These are phyloP conservation scores for Mortierella sp. DNA, from an alignment of 371 early-diverging fungal genomes.

Conservation along the genomic window DNA sequence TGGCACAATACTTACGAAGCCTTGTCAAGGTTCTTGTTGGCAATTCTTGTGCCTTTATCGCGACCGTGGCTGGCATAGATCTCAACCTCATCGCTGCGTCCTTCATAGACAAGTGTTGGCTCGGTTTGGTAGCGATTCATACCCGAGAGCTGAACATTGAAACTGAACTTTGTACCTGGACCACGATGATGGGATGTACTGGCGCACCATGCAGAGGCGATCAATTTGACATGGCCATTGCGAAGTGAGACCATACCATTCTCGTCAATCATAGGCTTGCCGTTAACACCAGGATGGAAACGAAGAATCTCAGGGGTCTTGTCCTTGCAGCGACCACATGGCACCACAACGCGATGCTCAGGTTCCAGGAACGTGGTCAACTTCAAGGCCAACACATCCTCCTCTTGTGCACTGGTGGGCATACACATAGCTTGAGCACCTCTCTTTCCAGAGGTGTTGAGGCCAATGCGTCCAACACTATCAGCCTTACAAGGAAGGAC, in stretches of 20 bases:
- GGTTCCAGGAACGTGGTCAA: slow-evolving; percentile 43
- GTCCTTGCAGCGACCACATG: slow-evolving; percentile 53
- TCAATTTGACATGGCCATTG: slow-evolving; percentile 48
- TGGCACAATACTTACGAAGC: slow-evolving; percentile 20
- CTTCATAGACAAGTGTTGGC: slow-evolving; percentile 32
- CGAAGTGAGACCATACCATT: slow-evolving; percentile 50
- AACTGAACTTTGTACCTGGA: slow-evolving; percentile 53
- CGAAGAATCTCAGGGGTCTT: slow-evolving; percentile 52
- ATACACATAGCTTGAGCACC: slow-evolving; percentile 35
- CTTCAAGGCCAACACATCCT: slow-evolving; percentile 46
- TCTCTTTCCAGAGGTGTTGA: slow-evolving; percentile 46
- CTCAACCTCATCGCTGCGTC: slow-evolving; percentile 51
- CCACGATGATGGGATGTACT: slow-evolving; percentile 52
- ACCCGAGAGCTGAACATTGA: slow-evolving; percentile 34
- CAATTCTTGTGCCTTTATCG: slow-evolving; percentile 30
- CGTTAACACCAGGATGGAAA: slow-evolving; percentile 52
- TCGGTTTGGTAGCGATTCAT: slow-evolving; percentile 32
- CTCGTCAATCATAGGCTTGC: slow-evolving; percentile 55
- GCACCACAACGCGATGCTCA: slow-evolving; percentile 46
- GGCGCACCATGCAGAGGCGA: slow-evolving; percentile 53
- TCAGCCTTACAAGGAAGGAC: slow-evolving; percentile 47
- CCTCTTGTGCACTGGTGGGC: slow-evolving; percentile 46
- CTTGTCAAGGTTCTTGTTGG: slow-evolving; percentile 28
- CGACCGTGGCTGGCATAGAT: slow-evolving; percentile 53
- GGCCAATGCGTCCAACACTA: slow-evolving; percentile 28